Evolutionary conservation across 179 eudicot genomes (phyloP), one percentile per base, ranked within the genome.

Genomic region (Gypsophila paniculata): DNA sequence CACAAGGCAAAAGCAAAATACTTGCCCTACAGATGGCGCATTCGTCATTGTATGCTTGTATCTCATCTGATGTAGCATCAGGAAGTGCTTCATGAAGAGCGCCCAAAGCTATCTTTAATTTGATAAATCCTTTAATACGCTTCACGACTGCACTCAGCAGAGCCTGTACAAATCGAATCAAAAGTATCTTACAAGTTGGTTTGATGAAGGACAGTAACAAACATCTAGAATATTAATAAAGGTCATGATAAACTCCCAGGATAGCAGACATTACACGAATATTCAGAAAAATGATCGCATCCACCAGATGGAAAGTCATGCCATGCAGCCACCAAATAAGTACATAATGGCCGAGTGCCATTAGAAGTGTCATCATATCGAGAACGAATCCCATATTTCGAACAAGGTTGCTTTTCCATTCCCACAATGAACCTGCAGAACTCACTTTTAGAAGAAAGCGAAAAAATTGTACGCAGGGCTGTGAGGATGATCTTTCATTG

Each of bases 321-420:
- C 99, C 99, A 82, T 94, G 99, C 72, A 94, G 97, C 94, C 94
- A 88, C 99, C 99, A 94, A 68, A 94, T 94, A 77, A 85, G 84
- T 76, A 92, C 83, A 75, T 94, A 94, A 76, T 94, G 99, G 75
- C 92, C 96, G 72, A 94, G 88, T 70, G 99, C 99, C 96, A 90
- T 91, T 74, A 91, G 77, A 79, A 91, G 83, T 23, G 99, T 92
- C 99, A 94, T 87, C 82, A 94, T 75, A 78, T 94, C 99, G 29
- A 94, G 88, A 76, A 90, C 69, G 79, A 91, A 94, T 13, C 99
- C 97, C 79, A 91, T 26, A 75, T 94, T 88, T 65, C 97, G 84
- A 72, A 84, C 85, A 71, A 94, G 79, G 72, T 78, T 80, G 82
- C 99, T 91, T 84, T 92, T 94, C 97, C 91, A 91, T 78, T 94